Percentiles rank a stretch among this genome's conserved stretches.
phyloP scores from a whole-genome alignment of 352 stramenopile genomes.

The Globisporangium recalcitrans region DNA sequence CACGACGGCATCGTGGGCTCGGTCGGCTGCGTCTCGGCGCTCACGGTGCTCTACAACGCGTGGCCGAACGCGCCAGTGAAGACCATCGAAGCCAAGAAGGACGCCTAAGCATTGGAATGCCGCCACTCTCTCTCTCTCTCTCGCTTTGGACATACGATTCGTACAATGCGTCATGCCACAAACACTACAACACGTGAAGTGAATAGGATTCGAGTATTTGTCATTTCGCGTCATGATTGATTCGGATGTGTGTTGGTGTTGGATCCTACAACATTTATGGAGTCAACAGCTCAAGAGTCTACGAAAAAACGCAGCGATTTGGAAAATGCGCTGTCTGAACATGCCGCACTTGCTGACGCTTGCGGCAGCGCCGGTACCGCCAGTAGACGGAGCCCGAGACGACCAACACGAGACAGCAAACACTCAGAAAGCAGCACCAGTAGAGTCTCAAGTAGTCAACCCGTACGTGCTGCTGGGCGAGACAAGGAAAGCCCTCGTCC shows the following conservation, averaged over 20 bases:
- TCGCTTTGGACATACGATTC: too few relatives aligned
- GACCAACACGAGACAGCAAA: neutral
- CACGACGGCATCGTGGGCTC: slow-evolving; percentile 81
- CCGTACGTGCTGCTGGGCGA: slow-evolving; percentile 34
- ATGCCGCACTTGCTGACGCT: neutral
- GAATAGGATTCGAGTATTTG: neutral
- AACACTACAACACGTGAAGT: neutral
- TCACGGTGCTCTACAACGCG: slow-evolving; percentile 81
- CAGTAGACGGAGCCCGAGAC: neutral
- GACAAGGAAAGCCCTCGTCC: slow-evolving; percentile 34
- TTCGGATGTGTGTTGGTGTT: neutral
- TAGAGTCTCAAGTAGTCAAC: slow-evolving; percentile 3
- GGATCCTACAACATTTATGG: neutral
- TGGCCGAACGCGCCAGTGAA: slow-evolving; percentile 46
- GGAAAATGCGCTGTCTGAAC: slow-evolving; percentile 5
- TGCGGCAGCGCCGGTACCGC: neutral
- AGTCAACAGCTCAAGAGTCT: neutral
- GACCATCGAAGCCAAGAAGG: slow-evolving; percentile 14
- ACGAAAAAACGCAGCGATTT: slow-evolving; percentile 7
- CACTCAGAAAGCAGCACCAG: neutral
- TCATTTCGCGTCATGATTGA: neutral
- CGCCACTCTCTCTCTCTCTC: too few relatives aligned
- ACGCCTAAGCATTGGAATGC: neutral
- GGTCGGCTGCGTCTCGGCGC: slow-evolving; percentile 73
- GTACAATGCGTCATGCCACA: neutral